Evolutionary conservation across 2,329 filamentous ascomycete genomes (phyloP).

Genomic region (Epichloe baconii): DNA sequence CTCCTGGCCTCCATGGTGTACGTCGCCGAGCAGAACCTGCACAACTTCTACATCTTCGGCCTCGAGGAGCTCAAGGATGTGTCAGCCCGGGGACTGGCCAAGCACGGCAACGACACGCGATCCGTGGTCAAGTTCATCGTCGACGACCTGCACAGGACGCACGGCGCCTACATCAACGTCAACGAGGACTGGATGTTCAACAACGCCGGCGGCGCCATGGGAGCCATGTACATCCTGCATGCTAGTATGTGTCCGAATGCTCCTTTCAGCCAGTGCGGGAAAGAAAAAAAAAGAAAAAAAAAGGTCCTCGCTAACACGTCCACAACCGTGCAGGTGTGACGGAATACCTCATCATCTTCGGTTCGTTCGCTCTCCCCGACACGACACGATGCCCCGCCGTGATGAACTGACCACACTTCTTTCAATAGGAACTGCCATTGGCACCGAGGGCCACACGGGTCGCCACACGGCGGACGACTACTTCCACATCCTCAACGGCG

Average conservation of each 20-base stretch:
- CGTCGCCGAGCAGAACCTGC: constrained; percentile 43
- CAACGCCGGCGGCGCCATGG: constrained; percentile 86
- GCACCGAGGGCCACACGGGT: constrained; percentile 78
- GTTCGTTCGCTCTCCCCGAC: constrained; percentile 15
- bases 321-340: constrained; percentile 44
- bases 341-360: constrained; percentile 84
- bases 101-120: constrained; percentile 64
- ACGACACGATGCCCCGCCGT: no score
- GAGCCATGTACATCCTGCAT: constrained; percentile 81
- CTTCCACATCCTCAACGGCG: constrained; percentile 77
- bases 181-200: constrained; percentile 83
- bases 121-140: constrained; percentile 59
- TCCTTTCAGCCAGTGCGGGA: background rate
- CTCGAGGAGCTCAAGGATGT: constrained; percentile 55
- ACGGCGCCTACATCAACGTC: constrained; percentile 46
- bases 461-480: constrained; percentile 90
- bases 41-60: constrained; percentile 64
- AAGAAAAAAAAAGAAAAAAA: no score
- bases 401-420: no score
- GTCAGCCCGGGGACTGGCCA: constrained; percentile 48
- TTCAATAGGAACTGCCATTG: constrained; percentile 49
- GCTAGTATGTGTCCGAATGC: constrained; percentile 44
- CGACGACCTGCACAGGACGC: constrained; percentile 43
- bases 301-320: background rate
- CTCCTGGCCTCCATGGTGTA: constrained; percentile 40